Conservation (phyloP, 805 yeast genomes). For the Candida rishiriensis region DNA sequence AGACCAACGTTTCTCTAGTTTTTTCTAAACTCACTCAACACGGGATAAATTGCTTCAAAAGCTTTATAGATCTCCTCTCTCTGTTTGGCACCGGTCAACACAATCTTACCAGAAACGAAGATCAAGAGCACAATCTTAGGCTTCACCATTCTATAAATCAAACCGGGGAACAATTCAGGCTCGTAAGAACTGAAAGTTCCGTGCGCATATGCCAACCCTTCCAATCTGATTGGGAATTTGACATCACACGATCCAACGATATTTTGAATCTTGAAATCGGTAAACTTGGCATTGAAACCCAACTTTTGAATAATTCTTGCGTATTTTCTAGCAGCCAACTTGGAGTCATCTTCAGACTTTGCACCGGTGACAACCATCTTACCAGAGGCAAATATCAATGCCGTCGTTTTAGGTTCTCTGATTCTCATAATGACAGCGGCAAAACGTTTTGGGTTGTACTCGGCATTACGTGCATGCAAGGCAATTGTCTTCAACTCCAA, state of each 20-base stretch:
- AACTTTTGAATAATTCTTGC: conserved; percentile 97
- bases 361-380: conserved; percentile 99
- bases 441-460: conserved; percentile 96
- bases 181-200: conserved; percentile 98
- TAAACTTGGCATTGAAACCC: conserved; percentile 96
- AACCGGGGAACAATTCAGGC: conserved; percentile 97
- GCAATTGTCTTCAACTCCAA: conserved; percentile 96
- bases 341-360: conserved; percentile 97
- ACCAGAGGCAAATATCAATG: conserved; percentile 95
- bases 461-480: conserved; percentile 97
- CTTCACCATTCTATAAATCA: conserved; percentile 98
- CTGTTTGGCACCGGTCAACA: conserved; percentile 97
- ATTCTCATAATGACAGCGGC: conserved; percentile 99
- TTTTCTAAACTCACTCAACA: conserved; percentile 24
- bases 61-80: conserved; percentile 98
- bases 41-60: conserved; percentile 97
- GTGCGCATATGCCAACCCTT: conserved; percentile 96
- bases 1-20: neutral
- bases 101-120: conserved; percentile 96
- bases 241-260: conserved; percentile 99
- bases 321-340: conserved; percentile 93
- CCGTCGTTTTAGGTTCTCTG: conserved; percentile 97
- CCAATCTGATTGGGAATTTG: conserved; percentile 93
- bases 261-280: conserved; percentile 96
- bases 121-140: conserved; percentile 95